Conservation (phyloP, 768 basidiomycete genomes). For the Hypholoma sublateritium region DNA sequence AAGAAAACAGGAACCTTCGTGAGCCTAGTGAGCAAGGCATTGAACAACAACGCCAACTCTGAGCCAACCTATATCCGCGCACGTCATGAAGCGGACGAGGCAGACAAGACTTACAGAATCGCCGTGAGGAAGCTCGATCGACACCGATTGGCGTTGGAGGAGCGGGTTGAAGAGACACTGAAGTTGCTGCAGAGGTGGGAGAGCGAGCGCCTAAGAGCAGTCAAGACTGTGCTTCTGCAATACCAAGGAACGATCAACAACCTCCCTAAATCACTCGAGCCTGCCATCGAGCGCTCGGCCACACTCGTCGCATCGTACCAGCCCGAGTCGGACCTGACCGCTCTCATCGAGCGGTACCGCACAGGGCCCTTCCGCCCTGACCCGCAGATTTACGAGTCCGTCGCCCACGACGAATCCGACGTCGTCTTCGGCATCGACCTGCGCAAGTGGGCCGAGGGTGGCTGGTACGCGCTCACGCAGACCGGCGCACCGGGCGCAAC, state of each 20-base stretch:
- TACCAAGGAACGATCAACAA: conserved; percentile 81
- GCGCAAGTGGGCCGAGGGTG: conserved; percentile 86
- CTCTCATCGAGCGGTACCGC: conserved; percentile 88
- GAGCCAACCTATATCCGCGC: conserved; percentile 73
- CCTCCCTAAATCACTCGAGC: conserved; percentile 65
- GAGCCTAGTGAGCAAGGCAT: conserved; percentile 70
- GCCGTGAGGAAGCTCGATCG: conserved; percentile 82
- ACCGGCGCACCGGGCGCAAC: conserved; percentile 32
- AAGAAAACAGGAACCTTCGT: conserved; percentile 72
- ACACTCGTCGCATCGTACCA: conserved; percentile 83
- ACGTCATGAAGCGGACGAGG: conserved; percentile 76
- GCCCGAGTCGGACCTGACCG: conserved; percentile 83
- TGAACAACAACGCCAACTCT: conserved; percentile 47
- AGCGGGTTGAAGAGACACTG: conserved; percentile 79
- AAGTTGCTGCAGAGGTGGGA: conserved; percentile 86
- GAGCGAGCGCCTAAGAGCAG: conserved; percentile 73
- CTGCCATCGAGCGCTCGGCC: conserved; percentile 65
- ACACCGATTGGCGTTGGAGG: conserved; percentile 83
- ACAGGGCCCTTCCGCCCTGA: conserved; percentile 91
- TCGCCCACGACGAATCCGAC: conserved; percentile 80
- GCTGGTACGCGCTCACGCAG: conserved; percentile 59
- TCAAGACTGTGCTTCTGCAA: conserved; percentile 88
- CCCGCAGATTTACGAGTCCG: conserved; percentile 84
- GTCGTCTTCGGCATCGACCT: conserved; percentile 92
- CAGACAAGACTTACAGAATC: conserved; percentile 77